Base-by-base conservation (phyloP, 192 early-diverging fungal genomes). In the Coemansia sp. region DNA sequence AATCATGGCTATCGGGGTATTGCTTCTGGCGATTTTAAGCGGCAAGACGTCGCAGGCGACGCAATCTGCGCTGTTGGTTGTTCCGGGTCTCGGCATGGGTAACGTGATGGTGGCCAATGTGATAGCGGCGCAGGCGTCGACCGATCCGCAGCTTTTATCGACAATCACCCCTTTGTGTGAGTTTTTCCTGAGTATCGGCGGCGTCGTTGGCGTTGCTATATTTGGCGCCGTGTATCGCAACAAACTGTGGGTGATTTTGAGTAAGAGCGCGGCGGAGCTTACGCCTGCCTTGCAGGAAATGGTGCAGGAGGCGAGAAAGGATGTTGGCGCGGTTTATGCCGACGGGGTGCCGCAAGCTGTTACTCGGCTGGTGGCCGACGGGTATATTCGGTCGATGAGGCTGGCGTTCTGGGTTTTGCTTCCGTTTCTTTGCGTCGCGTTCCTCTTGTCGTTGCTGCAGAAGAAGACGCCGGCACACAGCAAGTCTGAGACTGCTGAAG, bases 31-130 rank as follows among this genome's bases (percentile, higher is more conserved):
- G 5, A 84, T 87, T 5, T 71, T 93, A 12, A 68, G 76, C 38
- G 83, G 75, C 22, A 74, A 83, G 17, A 80, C 86, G 3, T 71
- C 72, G 32, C 68, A 73, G 38, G 85, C 67, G 28, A 57, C 77
- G 58, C 78, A 87, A 43, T 85, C 90, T 37, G 84, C 86, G 12
- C 90, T 85, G 68, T 78, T 94, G 43, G 51, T 94, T 8, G 78
- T 95, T 52, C 66, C 87, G 14, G 95, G 94, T 7, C 34, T 87
- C 5, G 96, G 96, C 8, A 75, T 91, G 58, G 95, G 96, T 20
- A 77, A 84, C 45, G 84, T 89, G 22, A 85, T 95, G 61, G 93
- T 95, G 61, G 87, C 88, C 6, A 84, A 89, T 34, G 73, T 94
- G 51, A 84, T 95, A 51, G 91, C 86, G 9, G 85, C 88, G 22